phyloP scores from a whole-genome alignment of 2,329 filamentous ascomycete species.

The Fusarium sp. region DNA sequence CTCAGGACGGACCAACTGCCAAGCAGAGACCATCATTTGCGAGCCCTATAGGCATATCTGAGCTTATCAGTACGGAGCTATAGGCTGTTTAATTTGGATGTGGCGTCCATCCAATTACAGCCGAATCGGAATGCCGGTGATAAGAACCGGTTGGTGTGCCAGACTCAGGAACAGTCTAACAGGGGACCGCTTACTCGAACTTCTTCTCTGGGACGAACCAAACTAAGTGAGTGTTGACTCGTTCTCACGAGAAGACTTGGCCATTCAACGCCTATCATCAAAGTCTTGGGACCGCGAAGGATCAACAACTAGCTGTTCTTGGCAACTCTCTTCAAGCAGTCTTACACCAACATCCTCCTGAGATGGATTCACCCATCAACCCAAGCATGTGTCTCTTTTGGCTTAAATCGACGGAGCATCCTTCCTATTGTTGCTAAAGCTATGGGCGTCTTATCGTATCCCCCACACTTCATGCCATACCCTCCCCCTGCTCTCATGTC shows the following conservation, averaged over 20 bases:
- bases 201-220: constrained; percentile 15
- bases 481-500: constrained; percentile 33
- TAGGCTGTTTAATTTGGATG: constrained; percentile 38
- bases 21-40: constrained; percentile 30
- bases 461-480: constrained; percentile 41
- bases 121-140: constrained; percentile 38
- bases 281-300: constrained; percentile 3
- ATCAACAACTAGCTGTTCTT: constrained; percentile 31
- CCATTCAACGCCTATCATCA: constrained; percentile 14
- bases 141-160: constrained; percentile 33
- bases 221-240: neutral
- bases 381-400: constrained; percentile 17
- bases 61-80: constrained; percentile 44
- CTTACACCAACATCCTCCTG: constrained; percentile 2
- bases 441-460: constrained; percentile 46
- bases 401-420: constrained; percentile 12
- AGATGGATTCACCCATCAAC: neutral
- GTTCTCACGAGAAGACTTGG: neutral
- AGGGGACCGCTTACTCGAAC: constrained; percentile 5
- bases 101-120: constrained; percentile 35
- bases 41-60: constrained; percentile 38
- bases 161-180: constrained; percentile 36
- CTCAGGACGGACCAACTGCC: constrained; percentile 34
- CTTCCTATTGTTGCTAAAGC: constrained; percentile 32
- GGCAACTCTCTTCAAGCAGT: constrained; percentile 7